Conservation (phyloP, 75 land plant genomes). For the Picea sitchensis region DNA sequence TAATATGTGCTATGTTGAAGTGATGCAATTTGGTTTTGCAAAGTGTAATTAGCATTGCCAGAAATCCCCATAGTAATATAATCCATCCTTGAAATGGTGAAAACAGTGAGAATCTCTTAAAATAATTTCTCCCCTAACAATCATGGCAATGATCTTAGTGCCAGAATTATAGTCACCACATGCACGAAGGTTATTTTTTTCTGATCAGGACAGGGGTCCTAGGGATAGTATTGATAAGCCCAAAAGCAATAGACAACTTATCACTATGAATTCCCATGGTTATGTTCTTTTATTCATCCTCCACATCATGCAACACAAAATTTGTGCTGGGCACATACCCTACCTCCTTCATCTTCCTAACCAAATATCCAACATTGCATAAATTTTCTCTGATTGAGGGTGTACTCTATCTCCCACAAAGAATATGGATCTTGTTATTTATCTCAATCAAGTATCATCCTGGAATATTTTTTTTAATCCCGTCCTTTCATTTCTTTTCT, state of each 20-base stretch:
- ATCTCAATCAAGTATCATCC: constrained; percentile 25
- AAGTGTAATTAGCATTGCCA: not conserved
- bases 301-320: constrained; percentile 7
- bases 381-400: constrained; percentile 1
- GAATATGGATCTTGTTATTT: constrained; percentile 11
- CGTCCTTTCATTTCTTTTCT: constrained; percentile 7
- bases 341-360: not conserved
- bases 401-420: constrained; percentile 1
- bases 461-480: constrained; percentile 8
- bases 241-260: constrained; percentile 1
- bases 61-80: not conserved
- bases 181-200: not conserved
- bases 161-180: not conserved
- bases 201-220: not conserved
- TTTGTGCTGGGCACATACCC: constrained; percentile 8
- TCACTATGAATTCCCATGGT: not conserved
- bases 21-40: not conserved
- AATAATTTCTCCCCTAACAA: not conserved
- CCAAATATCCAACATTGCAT: constrained; percentile 3
- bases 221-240: not conserved
- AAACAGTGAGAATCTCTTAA: not conserved
- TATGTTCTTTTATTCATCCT: not conserved
- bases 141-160: not conserved
- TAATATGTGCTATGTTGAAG: not conserved
- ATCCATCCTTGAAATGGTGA: not conserved